Percentiles rank a stretch among this genome's conserved stretches.
phyloP scores from a whole-genome alignment of 1,284 basidiomycete species.

The Paramarasmius palmivorus region DNA sequence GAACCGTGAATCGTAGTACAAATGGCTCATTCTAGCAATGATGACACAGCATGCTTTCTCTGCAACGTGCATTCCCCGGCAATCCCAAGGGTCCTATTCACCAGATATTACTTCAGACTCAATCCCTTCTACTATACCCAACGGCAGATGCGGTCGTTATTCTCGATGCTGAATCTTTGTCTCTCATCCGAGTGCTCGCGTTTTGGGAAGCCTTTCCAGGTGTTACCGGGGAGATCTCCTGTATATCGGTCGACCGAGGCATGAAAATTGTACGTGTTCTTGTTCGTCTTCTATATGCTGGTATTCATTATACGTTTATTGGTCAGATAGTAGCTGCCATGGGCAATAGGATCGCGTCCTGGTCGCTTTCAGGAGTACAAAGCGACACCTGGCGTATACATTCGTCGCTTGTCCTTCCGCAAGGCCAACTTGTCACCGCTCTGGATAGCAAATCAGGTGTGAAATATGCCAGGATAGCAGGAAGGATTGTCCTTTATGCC shows the following conservation, averaged over 20 bases:
- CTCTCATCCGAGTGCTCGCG: constrained; percentile 63
- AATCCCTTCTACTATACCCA: constrained; percentile 68
- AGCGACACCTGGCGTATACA: constrained; percentile 73
- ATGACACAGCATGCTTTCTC: constrained; percentile 13
- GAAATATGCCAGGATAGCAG: constrained; percentile 8
- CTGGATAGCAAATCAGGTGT: constrained; percentile 73
- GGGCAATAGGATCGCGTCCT: constrained; percentile 65
- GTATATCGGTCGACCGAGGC: constrained; percentile 66
- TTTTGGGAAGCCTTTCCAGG: constrained; percentile 79
- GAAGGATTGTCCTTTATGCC: constrained; percentile 18
- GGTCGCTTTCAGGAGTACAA: constrained; percentile 67
- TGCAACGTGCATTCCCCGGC: constrained; percentile 41
- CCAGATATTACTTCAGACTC: constrained; percentile 53
- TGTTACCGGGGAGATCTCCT: constrained; percentile 49
- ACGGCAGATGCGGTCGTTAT: constrained; percentile 69
- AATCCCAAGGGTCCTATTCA: constrained; percentile 57
- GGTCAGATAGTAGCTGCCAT: constrained; percentile 71
- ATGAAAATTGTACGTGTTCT: constrained; percentile 70
- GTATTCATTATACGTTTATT: constrained; percentile 16
- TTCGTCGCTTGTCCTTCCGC: constrained; percentile 68
- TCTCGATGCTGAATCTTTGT: constrained; percentile 63
- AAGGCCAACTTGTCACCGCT: constrained; percentile 53
- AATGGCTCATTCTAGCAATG: too few species aligned
- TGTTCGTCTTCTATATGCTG: constrained; percentile 11
- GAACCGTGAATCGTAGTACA: too few species aligned